Percentiles rank a stretch among this genome's conserved stretches.
Conservation (phyloP, 176 grass and related monocot species). For the Triticum urartu region DNA sequence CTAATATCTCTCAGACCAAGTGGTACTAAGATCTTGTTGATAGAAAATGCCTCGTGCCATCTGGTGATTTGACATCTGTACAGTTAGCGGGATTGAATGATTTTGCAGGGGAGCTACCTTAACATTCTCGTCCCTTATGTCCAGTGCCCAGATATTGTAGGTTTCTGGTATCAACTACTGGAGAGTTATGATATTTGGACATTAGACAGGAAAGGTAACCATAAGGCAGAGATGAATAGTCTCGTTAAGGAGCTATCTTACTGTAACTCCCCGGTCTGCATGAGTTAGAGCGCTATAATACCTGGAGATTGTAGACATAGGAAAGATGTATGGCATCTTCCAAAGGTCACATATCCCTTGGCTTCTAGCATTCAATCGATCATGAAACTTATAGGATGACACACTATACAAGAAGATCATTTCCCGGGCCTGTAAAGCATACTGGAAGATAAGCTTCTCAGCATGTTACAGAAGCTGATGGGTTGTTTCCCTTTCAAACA, state of each 20-base stretch:
- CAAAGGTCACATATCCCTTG: not conserved
- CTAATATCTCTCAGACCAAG: not conserved
- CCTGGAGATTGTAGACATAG: not conserved
- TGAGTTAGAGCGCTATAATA: not conserved
- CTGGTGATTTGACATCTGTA: not conserved
- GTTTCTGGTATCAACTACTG: not conserved
- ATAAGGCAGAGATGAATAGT: not conserved
- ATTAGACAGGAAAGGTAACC: not conserved
- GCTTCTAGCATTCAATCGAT: not conserved
- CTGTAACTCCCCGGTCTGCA: not conserved
- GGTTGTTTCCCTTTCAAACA: not conserved
- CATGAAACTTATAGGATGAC: not conserved
- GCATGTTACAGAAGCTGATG: not conserved
- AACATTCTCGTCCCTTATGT: not conserved
- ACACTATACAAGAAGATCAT: not conserved
- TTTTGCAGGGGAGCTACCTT: not conserved
- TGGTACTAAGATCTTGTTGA: not conserved
- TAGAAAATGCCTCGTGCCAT: not conserved
- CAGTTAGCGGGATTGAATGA: not conserved
- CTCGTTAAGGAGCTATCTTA: not conserved
- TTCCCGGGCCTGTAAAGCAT: not conserved
- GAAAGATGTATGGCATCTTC: not conserved
- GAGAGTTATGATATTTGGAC: not conserved
- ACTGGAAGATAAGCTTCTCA: not conserved
- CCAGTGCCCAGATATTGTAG: not conserved